These are phyloP conservation scores for Xylariaceae sp. DNA, from an alignment of 2,329 filamentous ascomycete species.

Conservation along the genomic window DNA sequence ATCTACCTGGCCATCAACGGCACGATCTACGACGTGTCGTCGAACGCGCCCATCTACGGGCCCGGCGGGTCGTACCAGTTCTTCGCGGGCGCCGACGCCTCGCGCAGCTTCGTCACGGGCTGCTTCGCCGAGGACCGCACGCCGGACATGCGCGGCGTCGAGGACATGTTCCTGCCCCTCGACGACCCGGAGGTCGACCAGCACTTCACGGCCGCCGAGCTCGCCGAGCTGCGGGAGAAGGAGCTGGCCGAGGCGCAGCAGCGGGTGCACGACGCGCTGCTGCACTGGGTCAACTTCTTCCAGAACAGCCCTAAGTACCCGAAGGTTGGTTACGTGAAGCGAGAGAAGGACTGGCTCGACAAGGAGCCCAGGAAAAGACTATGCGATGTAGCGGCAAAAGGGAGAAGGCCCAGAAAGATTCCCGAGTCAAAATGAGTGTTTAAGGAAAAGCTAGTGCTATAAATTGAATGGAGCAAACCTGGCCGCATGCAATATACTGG, in stretches of 20 bases:
- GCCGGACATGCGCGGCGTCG: conserved; percentile 82
- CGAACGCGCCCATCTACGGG: conserved; percentile 71
- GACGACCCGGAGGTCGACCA: conserved; percentile 65
- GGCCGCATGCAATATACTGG: background rate
- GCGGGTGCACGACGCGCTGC: conserved; percentile 67
- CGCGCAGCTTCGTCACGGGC: conserved; percentile 86
- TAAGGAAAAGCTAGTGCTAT: background rate
- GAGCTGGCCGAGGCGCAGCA: conserved; percentile 68
- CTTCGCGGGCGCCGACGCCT: conserved; percentile 85
- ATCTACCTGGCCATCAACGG: conserved; percentile 91
- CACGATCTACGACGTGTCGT: conserved; percentile 82
- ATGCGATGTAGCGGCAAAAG: conserved; percentile 70
- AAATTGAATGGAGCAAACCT: background rate
- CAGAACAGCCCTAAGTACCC: conserved; percentile 78
- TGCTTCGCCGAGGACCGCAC: conserved; percentile 88
- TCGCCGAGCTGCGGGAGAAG: conserved; percentile 56
- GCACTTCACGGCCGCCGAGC: conserved; percentile 57
- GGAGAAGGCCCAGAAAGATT: conserved; percentile 57
- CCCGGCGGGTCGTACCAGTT: conserved; percentile 84
- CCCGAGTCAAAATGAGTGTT: conserved; percentile 48
- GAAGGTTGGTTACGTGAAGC: conserved; percentile 74
- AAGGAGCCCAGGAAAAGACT: conserved; percentile 64
- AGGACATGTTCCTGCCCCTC: conserved; percentile 77
- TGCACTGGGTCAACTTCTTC: conserved; percentile 86
- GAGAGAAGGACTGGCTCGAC: conserved; percentile 63